These are phyloP conservation scores for Theobroma cacao DNA, from an alignment of 345 rosid species.

Conservation along the genomic window DNA sequence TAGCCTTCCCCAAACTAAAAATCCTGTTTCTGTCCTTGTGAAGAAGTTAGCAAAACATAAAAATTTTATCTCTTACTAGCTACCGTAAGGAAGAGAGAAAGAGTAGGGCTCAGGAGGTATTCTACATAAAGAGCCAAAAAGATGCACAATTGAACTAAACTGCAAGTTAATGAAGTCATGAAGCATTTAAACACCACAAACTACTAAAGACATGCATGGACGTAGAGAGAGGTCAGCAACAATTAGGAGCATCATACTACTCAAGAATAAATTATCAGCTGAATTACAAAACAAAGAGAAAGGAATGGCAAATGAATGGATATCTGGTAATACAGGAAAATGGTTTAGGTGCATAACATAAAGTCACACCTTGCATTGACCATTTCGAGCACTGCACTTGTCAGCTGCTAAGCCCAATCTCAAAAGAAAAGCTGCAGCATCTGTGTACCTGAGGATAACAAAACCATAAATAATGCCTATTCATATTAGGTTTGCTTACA, in stretches of 20 bases:
- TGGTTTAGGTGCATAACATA: neutral
- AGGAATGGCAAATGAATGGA: neutral
- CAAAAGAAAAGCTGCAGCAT: conserved; percentile 74
- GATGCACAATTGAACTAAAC: too few relatives aligned
- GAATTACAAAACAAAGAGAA: neutral
- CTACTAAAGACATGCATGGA: neutral
- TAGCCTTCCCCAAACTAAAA: too few relatives aligned
- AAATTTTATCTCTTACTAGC: too few relatives aligned
- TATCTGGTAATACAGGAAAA: neutral
- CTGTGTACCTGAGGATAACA: conserved; percentile 50
- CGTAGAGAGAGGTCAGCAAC: neutral
- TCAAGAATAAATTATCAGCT: neutral
- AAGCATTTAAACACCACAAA: neutral
- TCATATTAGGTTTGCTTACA: neutral
- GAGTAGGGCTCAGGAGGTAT: too few relatives aligned
- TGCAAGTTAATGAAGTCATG: too few relatives aligned
- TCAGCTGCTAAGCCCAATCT: conserved; percentile 90
- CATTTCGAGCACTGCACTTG: conserved; percentile 76
- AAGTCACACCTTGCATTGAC: conserved; percentile 86
- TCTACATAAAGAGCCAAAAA: too few relatives aligned
- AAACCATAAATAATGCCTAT: neutral
- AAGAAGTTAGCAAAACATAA: too few relatives aligned
- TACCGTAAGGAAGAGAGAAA: too few relatives aligned
- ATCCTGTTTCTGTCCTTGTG: too few relatives aligned
- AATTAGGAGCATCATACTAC: neutral